A percentile compares a stretch with the other conserved stretches of the same genome.
Evolutionary conservation across 148 eudicot species (phyloP).

Genomic region (Linanthus parryae): DNA sequence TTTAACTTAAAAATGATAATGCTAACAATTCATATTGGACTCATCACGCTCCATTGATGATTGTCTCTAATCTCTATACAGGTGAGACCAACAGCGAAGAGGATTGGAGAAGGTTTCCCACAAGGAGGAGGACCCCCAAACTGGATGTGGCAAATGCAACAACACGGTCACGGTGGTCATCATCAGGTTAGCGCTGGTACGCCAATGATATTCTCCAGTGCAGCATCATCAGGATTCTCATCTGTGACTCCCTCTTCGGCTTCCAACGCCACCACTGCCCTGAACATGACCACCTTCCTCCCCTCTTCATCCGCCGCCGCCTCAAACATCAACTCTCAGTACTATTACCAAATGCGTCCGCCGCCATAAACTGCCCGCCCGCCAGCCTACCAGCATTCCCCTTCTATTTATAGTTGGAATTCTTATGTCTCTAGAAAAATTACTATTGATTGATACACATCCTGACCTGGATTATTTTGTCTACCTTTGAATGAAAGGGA

Average conservation of each 20-base stretch:
- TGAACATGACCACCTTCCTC: slow-evolving; percentile 21
- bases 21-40: no score
- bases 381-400: no score
- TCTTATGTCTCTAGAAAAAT: no score
- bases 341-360: slow-evolving; percentile 29
- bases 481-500: no score
- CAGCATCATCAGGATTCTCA: slow-evolving; percentile 56
- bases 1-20: no score
- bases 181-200: slow-evolving; percentile 15
- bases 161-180: no score
- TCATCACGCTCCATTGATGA: no score
- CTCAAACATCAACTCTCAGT: slow-evolving; percentile 19
- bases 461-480: no score
- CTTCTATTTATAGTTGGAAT: no score
- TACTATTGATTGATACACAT: slow-evolving; percentile 5
- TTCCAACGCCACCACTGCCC: slow-evolving; percentile 15
- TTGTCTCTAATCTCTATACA: slow-evolving; percentile 12
- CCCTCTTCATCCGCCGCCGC: slow-evolving; percentile 24
- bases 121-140: slow-evolving; percentile 14
- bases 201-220: slow-evolving; percentile 17
- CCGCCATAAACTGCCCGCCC: slow-evolving; percentile 26
- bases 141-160: slow-evolving; percentile 35
- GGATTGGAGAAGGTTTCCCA: slow-evolving; percentile 19
- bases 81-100: slow-evolving; percentile 23
- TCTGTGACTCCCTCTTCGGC: slow-evolving; percentile 21